Conservation (phyloP, 2,329 filamentous ascomycete genomes). For the Penicillium sp. region DNA sequence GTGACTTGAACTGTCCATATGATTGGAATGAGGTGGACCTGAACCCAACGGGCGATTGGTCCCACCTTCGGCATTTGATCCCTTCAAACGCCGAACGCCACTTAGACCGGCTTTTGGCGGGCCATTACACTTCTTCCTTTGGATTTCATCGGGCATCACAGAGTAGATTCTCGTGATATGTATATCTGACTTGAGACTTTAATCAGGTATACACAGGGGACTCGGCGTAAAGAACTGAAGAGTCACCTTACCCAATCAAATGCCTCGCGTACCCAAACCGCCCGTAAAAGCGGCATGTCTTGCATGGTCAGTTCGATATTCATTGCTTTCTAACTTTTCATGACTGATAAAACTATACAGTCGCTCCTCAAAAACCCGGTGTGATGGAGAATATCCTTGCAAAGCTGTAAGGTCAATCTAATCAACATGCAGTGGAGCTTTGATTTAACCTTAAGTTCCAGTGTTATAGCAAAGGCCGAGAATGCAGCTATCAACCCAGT, state of each 20-base stretch:
- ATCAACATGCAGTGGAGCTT: neutral
- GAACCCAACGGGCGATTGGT: neutral
- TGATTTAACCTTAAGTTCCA: neutral
- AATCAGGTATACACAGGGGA: neutral
- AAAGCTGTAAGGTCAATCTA: constrained; percentile 13
- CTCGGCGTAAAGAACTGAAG: too few relatives aligned
- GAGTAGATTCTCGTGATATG: neutral
- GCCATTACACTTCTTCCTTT: neutral
- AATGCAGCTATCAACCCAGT: constrained; percentile 23
- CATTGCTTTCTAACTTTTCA: neutral
- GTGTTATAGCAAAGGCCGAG: constrained; percentile 15
- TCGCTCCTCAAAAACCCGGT: constrained; percentile 26
- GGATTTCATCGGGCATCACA: neutral
- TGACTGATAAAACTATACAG: constrained; percentile 6
- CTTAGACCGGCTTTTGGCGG: neutral
- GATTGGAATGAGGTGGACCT: too few relatives aligned
- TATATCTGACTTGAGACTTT: neutral
- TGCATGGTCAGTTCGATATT: constrained; percentile 11
- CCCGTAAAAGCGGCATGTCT: constrained; percentile 21
- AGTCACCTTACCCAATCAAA: neutral
- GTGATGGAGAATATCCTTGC: constrained; percentile 24
- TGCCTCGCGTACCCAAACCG: constrained; percentile 9
- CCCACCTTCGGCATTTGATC: neutral
- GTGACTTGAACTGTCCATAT: too few relatives aligned
- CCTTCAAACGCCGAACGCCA: neutral